Evolutionary conservation across 768 basidiomycete species (phyloP).

Genomic region (Lyophyllum decastes): DNA sequence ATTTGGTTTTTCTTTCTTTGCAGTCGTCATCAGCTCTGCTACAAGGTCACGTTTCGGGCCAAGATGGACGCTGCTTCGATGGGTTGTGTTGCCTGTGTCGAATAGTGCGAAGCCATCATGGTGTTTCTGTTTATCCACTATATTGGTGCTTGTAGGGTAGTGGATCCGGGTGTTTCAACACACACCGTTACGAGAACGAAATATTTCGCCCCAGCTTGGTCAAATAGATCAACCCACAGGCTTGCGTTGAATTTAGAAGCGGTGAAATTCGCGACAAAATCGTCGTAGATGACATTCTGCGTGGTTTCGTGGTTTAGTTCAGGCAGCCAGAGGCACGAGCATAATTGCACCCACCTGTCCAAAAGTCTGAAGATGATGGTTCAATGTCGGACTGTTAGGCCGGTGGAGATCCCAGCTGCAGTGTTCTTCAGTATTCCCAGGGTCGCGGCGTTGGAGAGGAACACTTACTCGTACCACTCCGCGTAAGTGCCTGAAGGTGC

Average conservation of each 20-base stretch:
- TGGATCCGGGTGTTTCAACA: constrained; percentile 13
- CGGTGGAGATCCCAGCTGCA: constrained; percentile 41
- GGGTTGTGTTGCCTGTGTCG: constrained; percentile 53
- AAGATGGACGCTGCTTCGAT: constrained; percentile 49
- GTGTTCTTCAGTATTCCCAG: background rate
- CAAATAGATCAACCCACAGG: constrained; percentile 56
- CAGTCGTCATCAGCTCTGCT: constrained; percentile 48
- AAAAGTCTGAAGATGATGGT: constrained; percentile 49
- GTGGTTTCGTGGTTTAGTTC: background rate
- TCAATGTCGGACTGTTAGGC: constrained; percentile 42
- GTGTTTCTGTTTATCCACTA: constrained; percentile 43
- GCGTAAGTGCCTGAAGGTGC: constrained; percentile 42
- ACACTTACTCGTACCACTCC: constrained; percentile 58
- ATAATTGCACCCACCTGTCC: constrained; percentile 32
- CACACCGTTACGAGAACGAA: constrained; percentile 58
- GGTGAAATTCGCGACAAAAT: constrained; percentile 57
- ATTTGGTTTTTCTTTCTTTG: constrained; percentile 49
- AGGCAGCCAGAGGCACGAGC: background rate
- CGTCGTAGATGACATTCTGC: constrained; percentile 54
- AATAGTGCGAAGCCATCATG: constrained; percentile 63
- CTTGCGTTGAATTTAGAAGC: constrained; percentile 55
- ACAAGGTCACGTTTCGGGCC: constrained; percentile 55
- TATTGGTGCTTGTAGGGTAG: background rate
- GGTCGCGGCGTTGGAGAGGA: background rate
- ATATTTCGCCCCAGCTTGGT: constrained; percentile 59